phyloP scores from a whole-genome alignment of 2,329 filamentous ascomycete species.

The Colletotrichum sp. region DNA sequence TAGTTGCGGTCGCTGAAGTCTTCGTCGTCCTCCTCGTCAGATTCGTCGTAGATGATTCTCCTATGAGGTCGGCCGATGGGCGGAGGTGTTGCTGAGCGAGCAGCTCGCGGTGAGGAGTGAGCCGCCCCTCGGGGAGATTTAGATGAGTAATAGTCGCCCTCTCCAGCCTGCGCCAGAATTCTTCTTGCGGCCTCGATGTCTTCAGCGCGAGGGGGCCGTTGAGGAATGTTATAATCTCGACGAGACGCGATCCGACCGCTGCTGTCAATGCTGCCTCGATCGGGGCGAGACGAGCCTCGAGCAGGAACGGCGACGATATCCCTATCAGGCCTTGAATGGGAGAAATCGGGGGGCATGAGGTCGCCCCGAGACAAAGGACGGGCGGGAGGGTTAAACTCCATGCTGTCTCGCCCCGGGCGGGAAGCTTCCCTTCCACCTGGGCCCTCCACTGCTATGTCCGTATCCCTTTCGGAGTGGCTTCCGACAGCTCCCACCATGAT shows the following conservation, averaged over 20 bases:
- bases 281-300: neutral
- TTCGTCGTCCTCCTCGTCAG: conserved; percentile 6
- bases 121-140: neutral
- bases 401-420: neutral
- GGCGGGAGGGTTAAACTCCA: neutral
- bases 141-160: neutral
- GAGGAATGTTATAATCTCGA: neutral
- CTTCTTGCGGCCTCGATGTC: conserved; percentile 11
- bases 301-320: neutral
- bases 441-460: neutral
- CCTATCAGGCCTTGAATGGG: neutral
- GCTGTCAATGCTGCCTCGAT: neutral
- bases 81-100: conserved; percentile 12
- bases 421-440: neutral
- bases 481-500: neutral
- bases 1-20: neutral
- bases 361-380: conserved; percentile 2
- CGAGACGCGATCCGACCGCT: neutral
- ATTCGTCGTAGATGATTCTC: conserved; percentile 2
- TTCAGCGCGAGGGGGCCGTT: conserved; percentile 5
- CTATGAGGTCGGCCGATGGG: neutral
- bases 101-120: neutral
- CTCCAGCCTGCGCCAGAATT: conserved; percentile 1
- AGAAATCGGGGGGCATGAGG: neutral
- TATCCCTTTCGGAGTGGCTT: neutral